A percentile compares a stretch with the other conserved stretches of the same genome.
phyloP scores from a whole-genome alignment of 1,284 basidiomycete genomes.

The Heterobasidion irregulare region DNA sequence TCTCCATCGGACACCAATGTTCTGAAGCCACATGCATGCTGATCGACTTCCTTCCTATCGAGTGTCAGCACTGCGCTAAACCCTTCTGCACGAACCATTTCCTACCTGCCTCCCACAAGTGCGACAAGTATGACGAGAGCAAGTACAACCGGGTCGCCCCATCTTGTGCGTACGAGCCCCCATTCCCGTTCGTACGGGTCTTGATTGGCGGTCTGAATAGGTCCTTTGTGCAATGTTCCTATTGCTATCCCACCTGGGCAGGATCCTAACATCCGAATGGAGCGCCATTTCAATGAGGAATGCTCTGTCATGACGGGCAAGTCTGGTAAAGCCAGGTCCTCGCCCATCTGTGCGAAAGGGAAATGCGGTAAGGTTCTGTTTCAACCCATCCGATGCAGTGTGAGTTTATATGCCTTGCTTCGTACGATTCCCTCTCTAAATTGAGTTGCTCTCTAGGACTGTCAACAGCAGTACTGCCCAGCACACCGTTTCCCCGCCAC shows the following conservation, averaged over 20 bases:
- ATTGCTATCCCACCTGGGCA: conserved; percentile 65
- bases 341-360: conserved; percentile 49
- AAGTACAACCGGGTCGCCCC: conserved; percentile 68
- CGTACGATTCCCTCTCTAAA: neutral
- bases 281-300: conserved; percentile 54
- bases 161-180: conserved; percentile 43
- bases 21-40: conserved; percentile 52
- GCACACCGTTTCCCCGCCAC: conserved; percentile 66
- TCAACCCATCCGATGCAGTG: conserved; percentile 63
- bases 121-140: conserved; percentile 59
- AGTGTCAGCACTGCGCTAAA: conserved; percentile 62
- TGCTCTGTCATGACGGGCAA: conserved; percentile 63
- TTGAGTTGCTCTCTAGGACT: conserved; percentile 35
- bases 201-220: conserved; percentile 20
- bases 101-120: conserved; percentile 53
- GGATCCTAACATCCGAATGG: conserved; percentile 73
- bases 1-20: conserved; percentile 66
- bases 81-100: conserved; percentile 72
- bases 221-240: conserved; percentile 64
- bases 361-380: conserved; percentile 68
- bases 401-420: conserved; percentile 26
- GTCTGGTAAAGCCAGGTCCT: conserved; percentile 34
- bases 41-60: conserved; percentile 78
- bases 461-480: conserved; percentile 62
- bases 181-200: neutral